phyloP scores from a whole-genome alignment of 164 flowering plant genomes.

The Tinospora cordifolia region DNA sequence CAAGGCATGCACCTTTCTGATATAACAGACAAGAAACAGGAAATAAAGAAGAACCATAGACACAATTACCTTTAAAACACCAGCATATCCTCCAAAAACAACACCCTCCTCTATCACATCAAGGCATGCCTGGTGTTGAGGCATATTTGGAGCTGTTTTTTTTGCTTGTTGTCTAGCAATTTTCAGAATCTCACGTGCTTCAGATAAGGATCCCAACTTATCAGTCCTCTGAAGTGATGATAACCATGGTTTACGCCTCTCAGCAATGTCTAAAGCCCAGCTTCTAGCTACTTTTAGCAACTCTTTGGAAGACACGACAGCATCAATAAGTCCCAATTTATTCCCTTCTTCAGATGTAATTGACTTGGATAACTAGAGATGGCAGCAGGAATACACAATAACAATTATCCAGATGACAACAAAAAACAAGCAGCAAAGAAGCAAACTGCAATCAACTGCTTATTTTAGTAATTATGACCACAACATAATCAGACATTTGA shows the following conservation, averaged over 20 bases:
- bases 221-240: constrained; percentile 73
- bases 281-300: constrained; percentile 58
- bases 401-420: constrained; percentile 11
- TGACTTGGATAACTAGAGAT: constrained; percentile 62
- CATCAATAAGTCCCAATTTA: constrained; percentile 86
- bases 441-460: background rate
- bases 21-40: background rate
- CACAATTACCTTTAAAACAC: constrained; percentile 60
- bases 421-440: constrained; percentile 1
- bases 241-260: constrained; percentile 75
- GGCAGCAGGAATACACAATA: constrained; percentile 1
- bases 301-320: constrained; percentile 60
- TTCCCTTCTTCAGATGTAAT: constrained; percentile 82
- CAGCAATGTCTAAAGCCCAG: constrained; percentile 90
- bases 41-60: background rate
- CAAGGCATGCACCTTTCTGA: background rate
- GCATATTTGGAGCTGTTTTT: constrained; percentile 69
- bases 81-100: constrained; percentile 80
- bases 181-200: constrained; percentile 57
- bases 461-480: background rate
- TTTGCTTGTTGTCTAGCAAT: constrained; percentile 59
- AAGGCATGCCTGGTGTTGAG: constrained; percentile 85
- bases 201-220: constrained; percentile 72
- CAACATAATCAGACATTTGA: background rate
- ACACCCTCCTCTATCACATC: constrained; percentile 89